A percentile compares a stretch with the other conserved stretches of the same genome.
Conservation (phyloP, 495 filamentous ascomycete species). For the Margaritispora aquatica region DNA sequence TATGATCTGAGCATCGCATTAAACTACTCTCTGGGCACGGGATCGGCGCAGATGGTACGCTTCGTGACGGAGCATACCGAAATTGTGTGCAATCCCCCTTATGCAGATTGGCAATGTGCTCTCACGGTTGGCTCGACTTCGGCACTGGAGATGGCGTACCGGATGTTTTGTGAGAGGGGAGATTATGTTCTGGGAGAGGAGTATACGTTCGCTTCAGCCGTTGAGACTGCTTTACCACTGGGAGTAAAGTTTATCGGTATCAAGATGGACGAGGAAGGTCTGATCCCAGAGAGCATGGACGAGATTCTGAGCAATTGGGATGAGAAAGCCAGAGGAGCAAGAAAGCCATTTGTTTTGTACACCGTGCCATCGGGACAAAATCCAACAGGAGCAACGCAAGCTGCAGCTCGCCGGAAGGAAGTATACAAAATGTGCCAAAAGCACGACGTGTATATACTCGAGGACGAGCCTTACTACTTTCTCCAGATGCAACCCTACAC, state of each 20-base stretch:
- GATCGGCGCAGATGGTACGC: slow-evolving; percentile 77
- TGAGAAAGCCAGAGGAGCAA: slow-evolving; percentile 39
- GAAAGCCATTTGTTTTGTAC: slow-evolving; percentile 73
- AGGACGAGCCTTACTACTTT: slow-evolving; percentile 97
- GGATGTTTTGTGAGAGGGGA: slow-evolving; percentile 67
- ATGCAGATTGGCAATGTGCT: slow-evolving; percentile 75
- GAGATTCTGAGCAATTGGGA: slow-evolving; percentile 23
- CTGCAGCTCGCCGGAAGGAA: slow-evolving; percentile 52
- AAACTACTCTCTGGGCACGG: slow-evolving; percentile 85
- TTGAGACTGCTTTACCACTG: slow-evolving; percentile 74
- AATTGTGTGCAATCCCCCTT: slow-evolving; percentile 66
- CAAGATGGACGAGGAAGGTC: slow-evolving; percentile 69
- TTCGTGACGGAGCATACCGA: slow-evolving; percentile 94
- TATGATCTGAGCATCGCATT: slow-evolving; percentile 41
- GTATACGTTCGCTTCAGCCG: slow-evolving; percentile 76
- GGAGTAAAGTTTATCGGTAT: slow-evolving; percentile 70
- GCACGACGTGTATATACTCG: slow-evolving; percentile 82
- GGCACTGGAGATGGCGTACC: slow-evolving; percentile 66
- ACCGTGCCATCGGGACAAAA: slow-evolving; percentile 88
- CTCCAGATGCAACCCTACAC: slow-evolving; percentile 89
- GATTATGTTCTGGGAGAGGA: slow-evolving; percentile 78
- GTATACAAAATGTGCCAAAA: slow-evolving; percentile 73
- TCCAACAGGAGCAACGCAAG: slow-evolving; percentile 82
- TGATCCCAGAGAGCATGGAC: slow-evolving; percentile 47
- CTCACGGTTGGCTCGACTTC: slow-evolving; percentile 74